A percentile compares a stretch with the other conserved stretches of the same genome.
These are phyloP conservation scores for Penicillium fuscoglaucum DNA, from an alignment of 2,329 filamentous ascomycete genomes.

Conservation along the genomic window DNA sequence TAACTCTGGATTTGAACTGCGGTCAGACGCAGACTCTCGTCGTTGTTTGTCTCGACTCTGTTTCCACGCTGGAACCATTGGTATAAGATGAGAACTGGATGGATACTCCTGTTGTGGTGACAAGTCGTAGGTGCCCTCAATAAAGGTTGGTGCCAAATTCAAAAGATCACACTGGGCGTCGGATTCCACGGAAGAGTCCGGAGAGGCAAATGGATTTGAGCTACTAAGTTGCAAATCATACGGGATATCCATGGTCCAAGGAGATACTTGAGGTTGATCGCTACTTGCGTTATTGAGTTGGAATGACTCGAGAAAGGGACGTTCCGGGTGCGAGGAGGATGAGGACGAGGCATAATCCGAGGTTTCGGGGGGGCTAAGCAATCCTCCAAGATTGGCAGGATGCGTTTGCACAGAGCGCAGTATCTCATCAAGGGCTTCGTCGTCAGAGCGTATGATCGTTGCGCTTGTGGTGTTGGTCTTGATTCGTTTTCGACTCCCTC, in stretches of 20 bases:
- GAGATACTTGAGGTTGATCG: neutral
- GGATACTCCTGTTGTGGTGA: neutral
- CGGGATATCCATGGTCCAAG: slow-evolving; percentile 4
- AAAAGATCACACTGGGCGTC: neutral
- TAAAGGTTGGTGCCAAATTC: neutral
- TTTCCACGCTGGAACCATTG: neutral
- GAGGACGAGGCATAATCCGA: neutral
- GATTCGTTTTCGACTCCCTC: slow-evolving; percentile 4
- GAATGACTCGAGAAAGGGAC: neutral
- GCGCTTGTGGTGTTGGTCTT: neutral
- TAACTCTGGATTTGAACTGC: neutral
- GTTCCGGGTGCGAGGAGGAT: neutral
- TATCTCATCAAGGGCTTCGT: neutral
- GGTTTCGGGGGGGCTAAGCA: neutral
- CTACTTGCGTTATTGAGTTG: neutral
- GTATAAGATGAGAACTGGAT: neutral
- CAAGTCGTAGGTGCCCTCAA: neutral
- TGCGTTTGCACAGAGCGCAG: slow-evolving; percentile 9
- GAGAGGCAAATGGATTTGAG: neutral
- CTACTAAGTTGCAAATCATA: neutral
- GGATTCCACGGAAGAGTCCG: neutral
- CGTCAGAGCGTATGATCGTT: neutral
- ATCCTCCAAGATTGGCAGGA: neutral
- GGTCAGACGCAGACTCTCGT: neutral
- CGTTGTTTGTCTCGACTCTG: neutral